Evolutionary conservation across 2,329 filamentous ascomycete species (phyloP), one percentile per base, ranked within the genome.

Genomic region (Ambrosiella xylebori): DNA sequence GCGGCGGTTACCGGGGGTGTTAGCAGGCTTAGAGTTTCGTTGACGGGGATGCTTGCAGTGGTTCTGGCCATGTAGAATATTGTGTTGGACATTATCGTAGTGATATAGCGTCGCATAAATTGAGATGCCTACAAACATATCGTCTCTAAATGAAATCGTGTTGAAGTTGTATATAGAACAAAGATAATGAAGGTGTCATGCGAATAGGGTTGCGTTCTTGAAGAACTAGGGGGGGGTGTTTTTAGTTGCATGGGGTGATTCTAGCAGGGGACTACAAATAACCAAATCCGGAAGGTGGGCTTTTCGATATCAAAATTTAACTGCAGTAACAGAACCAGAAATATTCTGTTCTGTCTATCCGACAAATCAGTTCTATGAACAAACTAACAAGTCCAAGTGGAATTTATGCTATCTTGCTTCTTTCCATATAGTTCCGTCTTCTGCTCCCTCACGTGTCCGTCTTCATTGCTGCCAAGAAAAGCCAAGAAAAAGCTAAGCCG

Each of bases 401-500:
- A 8, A 41, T n/a, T 41, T 41, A n/a, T 41, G 11, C 3, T n/a
- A 49, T 49, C 4, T 49, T 49, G 3, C 13, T 9, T 49, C 27
- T 11, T 51, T 11, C 17, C 15, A 51, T 47, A 51, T 51, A 1
- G 35, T 8, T 11, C 27, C n/a, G 9, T 27, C 27, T 35, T 35
- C 47, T 19, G 35, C 2, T 11, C 13, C 3, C 1, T 11, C 11
- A 51, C 27, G 8, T 51, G 47, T n/a, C 3, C 11, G 35, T 8
- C 3, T 12, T n/a, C 9, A 7, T 9, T 19, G 17, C 47, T n/a
- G 47, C 19, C 47, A 51, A 36, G 47, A 19, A 56, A 35, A 27
- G 54, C 54, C 54, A 56, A 56, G 54, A 36, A 17, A 13, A 56
- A 56, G 54, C 54, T 41, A 56, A 56, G 54, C 44, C 27, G 13